These are phyloP conservation scores for Albizia julibrissin DNA, from an alignment of 306 rosid species.

Conservation along the genomic window DNA sequence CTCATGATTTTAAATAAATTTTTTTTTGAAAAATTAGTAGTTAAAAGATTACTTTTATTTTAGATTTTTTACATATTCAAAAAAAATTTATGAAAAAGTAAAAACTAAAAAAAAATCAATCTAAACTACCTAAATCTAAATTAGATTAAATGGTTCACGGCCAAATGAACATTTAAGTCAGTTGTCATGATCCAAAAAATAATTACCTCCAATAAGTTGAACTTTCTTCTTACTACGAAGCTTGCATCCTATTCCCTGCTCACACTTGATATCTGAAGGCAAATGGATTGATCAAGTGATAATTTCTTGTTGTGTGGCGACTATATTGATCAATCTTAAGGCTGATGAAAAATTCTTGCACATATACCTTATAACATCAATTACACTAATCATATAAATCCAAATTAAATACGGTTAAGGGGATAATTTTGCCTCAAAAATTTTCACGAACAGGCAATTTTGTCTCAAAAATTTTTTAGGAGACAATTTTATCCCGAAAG, in stretches of 20 bases:
- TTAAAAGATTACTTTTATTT: too few species aligned
- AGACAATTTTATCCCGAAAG: too few species aligned
- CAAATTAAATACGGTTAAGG: too few species aligned
- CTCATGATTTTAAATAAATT: too few species aligned
- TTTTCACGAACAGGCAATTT: too few species aligned
- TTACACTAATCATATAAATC: background rate
- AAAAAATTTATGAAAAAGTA: too few species aligned
- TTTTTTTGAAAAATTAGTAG: too few species aligned
- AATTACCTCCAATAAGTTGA: slow-evolving; percentile 36
- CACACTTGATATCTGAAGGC: background rate
- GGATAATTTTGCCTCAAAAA: too few species aligned
- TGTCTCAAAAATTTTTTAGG: too few species aligned
- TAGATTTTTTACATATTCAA: too few species aligned
- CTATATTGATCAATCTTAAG: background rate
- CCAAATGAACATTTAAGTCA: background rate
- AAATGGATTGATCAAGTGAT: background rate
- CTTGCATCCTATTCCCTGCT: background rate
- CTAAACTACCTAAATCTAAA: too few species aligned
- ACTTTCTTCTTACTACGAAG: slow-evolving; percentile 30
- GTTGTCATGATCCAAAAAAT: background rate
- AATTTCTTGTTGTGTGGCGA: background rate
- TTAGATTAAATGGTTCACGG: background rate
- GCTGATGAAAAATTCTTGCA: background rate
- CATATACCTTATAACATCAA: background rate
- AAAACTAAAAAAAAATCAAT: too few species aligned